Evolutionary conservation across 106 monocot genomes (phyloP), one percentile per base, ranked within the genome.

Genomic region (Posidonia australis): DNA sequence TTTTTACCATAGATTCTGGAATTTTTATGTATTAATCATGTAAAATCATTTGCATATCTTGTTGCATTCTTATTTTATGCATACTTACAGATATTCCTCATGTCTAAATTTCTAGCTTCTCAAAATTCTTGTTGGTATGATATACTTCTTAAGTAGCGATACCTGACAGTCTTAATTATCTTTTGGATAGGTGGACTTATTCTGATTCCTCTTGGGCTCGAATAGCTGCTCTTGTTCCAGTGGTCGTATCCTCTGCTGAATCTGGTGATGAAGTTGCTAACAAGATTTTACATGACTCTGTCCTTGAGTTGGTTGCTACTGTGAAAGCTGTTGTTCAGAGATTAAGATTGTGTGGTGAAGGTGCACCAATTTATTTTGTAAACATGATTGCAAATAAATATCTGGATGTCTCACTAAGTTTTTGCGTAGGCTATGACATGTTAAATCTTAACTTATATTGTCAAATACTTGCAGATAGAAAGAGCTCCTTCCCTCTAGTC

Each of bases 141-240:
- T 36, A 36, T 36, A 36, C 36, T 36, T 36, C 36, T 36, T 2
- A 36, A 2, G 36, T 7, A 36, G 36, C 7, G 36, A 4, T 36
- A 36, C 36, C 36, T 36, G 36, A 55, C 18, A 4, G 20, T 55
- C 13, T 0, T 14, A 5, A 55, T 54, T 21, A 41, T 67, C 17
- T 45, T 21, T 76, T 73, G 77, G 24, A 62, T 67, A 98, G 98
- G 67, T 98, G 98, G 98, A 91, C 98, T 1, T 98, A 98, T 79
- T 84, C 87, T 51, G 98, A 98, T 83, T 62, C 87, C 18, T 87
- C 98, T 66, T 98, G 98, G 98, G 98, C 98, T 65, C 87, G 98
- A 47, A 87, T 98, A 67, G 98, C 98, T 52, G 77, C 80, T 48
- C 90, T 98, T 61, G 84, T 90, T 67, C 94, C 94, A 1, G 65